phyloP scores from a whole-genome alignment of 2,329 filamentous ascomycete genomes.

The Endoconidiophora polonica region DNA sequence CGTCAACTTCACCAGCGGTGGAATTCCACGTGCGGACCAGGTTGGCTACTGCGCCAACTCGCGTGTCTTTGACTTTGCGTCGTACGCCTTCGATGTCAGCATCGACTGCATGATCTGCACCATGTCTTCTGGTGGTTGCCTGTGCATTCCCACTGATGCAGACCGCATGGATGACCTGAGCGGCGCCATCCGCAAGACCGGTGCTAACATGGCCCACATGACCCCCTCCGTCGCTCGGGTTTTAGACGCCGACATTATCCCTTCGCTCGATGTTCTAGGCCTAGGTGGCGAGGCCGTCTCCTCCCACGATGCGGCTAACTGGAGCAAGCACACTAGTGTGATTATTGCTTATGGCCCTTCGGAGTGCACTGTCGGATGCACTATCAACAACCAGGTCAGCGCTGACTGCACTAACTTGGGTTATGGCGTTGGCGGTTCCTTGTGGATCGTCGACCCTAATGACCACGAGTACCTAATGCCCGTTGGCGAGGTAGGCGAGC shows the following conservation, averaged over 20 bases:
- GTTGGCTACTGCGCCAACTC: slow-evolving; percentile 27
- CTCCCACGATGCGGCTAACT: slow-evolving; percentile 29
- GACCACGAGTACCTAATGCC: slow-evolving; percentile 30
- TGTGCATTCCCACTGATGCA: slow-evolving; percentile 38
- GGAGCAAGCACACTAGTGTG: slow-evolving; percentile 30
- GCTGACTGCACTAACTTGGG: slow-evolving; percentile 30
- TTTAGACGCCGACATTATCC: slow-evolving; percentile 28
- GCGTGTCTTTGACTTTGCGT: slow-evolving; percentile 31
- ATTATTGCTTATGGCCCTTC: slow-evolving; percentile 37
- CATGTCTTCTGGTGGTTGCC: slow-evolving; percentile 30
- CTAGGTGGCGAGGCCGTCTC: slow-evolving; percentile 38
- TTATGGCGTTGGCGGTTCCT: slow-evolving; percentile 28
- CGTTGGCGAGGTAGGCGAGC: slow-evolving; percentile 32
- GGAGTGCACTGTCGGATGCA: slow-evolving; percentile 36
- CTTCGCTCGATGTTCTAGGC: slow-evolving; percentile 29
- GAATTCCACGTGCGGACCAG: slow-evolving; percentile 25
- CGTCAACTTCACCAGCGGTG: slow-evolving; percentile 29
- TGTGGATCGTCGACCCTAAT: slow-evolving; percentile 35
- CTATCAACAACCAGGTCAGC: slow-evolving; percentile 28
- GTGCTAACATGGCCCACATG: slow-evolving; percentile 33
- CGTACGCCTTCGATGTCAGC: slow-evolving; percentile 39
- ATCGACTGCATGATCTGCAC: slow-evolving; percentile 39
- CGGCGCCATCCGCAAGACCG: slow-evolving; percentile 27
- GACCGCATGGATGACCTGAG: slow-evolving; percentile 34
- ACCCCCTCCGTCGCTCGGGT: slow-evolving; percentile 34